phyloP scores from a whole-genome alignment of 1,284 basidiomycete species.

The Cerrena zonata region DNA sequence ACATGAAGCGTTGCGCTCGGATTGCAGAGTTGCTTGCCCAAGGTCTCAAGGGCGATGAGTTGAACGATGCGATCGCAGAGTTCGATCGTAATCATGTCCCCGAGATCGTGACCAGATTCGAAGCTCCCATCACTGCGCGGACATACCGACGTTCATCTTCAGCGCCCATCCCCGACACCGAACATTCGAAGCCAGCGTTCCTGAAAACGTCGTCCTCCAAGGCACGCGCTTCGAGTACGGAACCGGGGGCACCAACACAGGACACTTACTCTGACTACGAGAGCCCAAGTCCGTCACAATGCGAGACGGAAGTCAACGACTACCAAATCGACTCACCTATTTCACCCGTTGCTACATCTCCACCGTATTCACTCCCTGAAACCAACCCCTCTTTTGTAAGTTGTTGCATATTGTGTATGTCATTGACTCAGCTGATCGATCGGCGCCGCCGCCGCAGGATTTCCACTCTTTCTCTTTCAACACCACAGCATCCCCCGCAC shows the following conservation, averaged over 20 bases:
- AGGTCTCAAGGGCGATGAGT: slow-evolving; percentile 46
- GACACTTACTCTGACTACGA: slow-evolving; percentile 6
- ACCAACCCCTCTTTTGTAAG: slow-evolving; percentile 47
- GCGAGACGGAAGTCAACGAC: slow-evolving; percentile 18
- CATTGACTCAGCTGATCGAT: slow-evolving; percentile 13
- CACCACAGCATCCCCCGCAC: slow-evolving; percentile 19
- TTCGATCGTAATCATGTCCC: slow-evolving; percentile 65
- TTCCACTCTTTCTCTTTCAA: slow-evolving; percentile 49
- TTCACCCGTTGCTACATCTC: slow-evolving; percentile 24
- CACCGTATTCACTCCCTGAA: slow-evolving; percentile 28
- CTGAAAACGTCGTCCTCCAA: slow-evolving; percentile 19
- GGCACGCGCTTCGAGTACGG: slow-evolving; percentile 30
- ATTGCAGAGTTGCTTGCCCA: slow-evolving; percentile 65
- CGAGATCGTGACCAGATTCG: slow-evolving; percentile 62
- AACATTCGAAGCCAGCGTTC: slow-evolving; percentile 25
- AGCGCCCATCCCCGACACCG: slow-evolving; percentile 34
- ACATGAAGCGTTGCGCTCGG: slow-evolving; percentile 63
- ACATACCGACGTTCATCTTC: slow-evolving; percentile 50
- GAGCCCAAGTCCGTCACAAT: slow-evolving; percentile 12
- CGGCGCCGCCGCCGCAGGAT: slow-evolving; percentile 24
- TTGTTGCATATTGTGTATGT: slow-evolving; percentile 14
- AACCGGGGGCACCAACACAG: slow-evolving; percentile 19
- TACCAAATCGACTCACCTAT: slow-evolving; percentile 18
- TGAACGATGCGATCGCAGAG: slow-evolving; percentile 67
- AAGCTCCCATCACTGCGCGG: slow-evolving; percentile 62